phyloP scores from a whole-genome alignment of 2,329 filamentous ascomycete species.

The Lojkania enalia region DNA sequence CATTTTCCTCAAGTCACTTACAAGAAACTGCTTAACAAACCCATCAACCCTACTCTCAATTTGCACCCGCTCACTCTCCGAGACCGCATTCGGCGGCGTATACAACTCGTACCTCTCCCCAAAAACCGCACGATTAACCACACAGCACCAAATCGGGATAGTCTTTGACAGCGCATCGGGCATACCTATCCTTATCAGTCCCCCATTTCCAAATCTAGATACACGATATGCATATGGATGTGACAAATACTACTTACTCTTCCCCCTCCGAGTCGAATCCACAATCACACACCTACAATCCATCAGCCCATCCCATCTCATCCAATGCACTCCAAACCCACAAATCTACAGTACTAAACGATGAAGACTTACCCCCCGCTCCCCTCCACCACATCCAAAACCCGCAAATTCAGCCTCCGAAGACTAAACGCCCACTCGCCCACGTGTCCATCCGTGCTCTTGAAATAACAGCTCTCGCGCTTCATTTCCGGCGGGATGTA shows the following conservation, averaged over 20 bases:
- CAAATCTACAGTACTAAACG: not conserved
- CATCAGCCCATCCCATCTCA: too few species aligned
- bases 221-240: not conserved
- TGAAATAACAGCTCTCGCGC: constrained; percentile 84
- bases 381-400: constrained; percentile 68
- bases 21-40: constrained; percentile 57
- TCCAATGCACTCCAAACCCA: too few species aligned
- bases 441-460: constrained; percentile 93
- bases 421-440: constrained; percentile 90
- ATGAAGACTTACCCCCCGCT: constrained; percentile 63
- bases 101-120: constrained; percentile 64
- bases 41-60: constrained; percentile 66
- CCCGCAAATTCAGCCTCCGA: constrained; percentile 79
- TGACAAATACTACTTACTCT: constrained; percentile 58
- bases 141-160: constrained; percentile 88
- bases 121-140: constrained; percentile 80
- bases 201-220: not conserved
- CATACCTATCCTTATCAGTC: constrained; percentile 61
- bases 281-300: constrained; percentile 72
- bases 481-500: constrained; percentile 73
- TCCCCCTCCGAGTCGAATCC: constrained; percentile 89
- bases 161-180: constrained; percentile 95
- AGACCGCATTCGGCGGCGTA: constrained; percentile 73
- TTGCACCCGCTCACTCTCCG: constrained; percentile 75
- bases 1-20: too few species aligned